Base-by-base conservation (phyloP, 2,329 filamentous ascomycete species). In the Xylariaceae sp. region DNA sequence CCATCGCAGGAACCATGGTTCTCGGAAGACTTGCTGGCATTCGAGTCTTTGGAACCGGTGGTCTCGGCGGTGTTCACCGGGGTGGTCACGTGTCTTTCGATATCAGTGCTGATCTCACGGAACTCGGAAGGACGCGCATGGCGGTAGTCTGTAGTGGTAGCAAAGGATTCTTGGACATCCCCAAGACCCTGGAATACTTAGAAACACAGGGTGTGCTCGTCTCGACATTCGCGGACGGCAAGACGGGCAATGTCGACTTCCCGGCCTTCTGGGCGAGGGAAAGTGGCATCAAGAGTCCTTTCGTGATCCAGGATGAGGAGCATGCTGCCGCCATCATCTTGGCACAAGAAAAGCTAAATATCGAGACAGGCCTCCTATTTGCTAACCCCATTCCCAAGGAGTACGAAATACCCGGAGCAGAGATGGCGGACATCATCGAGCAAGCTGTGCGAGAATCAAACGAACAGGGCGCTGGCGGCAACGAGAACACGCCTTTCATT, bases 141-240 rank as follows among this genome's bases (percentile, higher is more conserved):
- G 88, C 92, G 30, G 92, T 99, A 2, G 80, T 99, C 55, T 89
- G 88, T 73, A 91, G 89, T 65, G 94, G 94, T 11, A 95, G 91
- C 77, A 99, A 99, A 77, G 94, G 93, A 63, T 97, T 99, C 73
- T 80, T 99, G 44, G 94, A 99, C 71, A 92, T 97, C 61, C 86
- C 89, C 2, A 82, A 90, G 55, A 99, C 94, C 0, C 80, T 99
- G 4, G 94, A 99, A 76, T 81, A 81, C 66, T 78, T 88, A 17
- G 85, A 88, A 73, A 87, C 85, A 0, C 84, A 88, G 70, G 89
- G 89, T 8, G 92, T 91, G 18, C 82, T 88, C 44, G 92, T 97
- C 0, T 89, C 86, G 2, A 97, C 94, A 2, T 99, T 97, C 76
- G 87, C 91, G 23, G 90, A 96, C 73, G 90, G 89, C 1, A 83